Conservation (phyloP, 495 filamentous ascomycete species). For the Daldinia vernicosa region DNA sequence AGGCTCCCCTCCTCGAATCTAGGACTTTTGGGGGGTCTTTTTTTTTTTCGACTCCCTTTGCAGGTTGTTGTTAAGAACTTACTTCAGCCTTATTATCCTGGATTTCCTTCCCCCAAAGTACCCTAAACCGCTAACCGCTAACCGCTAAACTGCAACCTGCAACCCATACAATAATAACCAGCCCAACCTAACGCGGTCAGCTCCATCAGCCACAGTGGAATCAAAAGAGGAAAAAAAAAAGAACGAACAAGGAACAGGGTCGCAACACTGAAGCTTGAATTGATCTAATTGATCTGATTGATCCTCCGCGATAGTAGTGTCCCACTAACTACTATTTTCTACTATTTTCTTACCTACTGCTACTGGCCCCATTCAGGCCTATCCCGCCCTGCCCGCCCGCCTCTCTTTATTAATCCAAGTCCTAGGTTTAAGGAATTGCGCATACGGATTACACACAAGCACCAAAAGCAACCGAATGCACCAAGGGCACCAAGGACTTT, state of each 20-base stretch:
- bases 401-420: constrained; percentile 41
- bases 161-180: constrained; percentile 9
- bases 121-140: not conserved
- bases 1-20: constrained; percentile 33
- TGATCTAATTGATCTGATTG: constrained; percentile 22
- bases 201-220: constrained; percentile 43
- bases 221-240: not conserved
- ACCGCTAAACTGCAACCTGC: not conserved
- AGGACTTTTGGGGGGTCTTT: constrained; percentile 34
- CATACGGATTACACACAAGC: not conserved
- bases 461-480: not conserved
- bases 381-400: constrained; percentile 27
- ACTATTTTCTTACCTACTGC: constrained; percentile 36
- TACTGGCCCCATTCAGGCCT: constrained; percentile 27
- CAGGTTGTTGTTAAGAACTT: constrained; percentile 19
- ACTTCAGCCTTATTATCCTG: constrained; percentile 38
- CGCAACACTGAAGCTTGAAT: not conserved
- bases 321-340: constrained; percentile 38
- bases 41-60: constrained; percentile 7
- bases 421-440: constrained; percentile 31
- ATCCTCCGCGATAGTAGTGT: constrained; percentile 25
- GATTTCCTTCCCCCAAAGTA: constrained; percentile 17
- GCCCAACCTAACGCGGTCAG: constrained; percentile 27
- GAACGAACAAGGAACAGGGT: constrained; percentile 29
- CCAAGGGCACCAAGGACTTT: constrained; percentile 1